phyloP scores from a whole-genome alignment of 495 filamentous ascomycete genomes.

The Astrothelium subdiscretum region DNA sequence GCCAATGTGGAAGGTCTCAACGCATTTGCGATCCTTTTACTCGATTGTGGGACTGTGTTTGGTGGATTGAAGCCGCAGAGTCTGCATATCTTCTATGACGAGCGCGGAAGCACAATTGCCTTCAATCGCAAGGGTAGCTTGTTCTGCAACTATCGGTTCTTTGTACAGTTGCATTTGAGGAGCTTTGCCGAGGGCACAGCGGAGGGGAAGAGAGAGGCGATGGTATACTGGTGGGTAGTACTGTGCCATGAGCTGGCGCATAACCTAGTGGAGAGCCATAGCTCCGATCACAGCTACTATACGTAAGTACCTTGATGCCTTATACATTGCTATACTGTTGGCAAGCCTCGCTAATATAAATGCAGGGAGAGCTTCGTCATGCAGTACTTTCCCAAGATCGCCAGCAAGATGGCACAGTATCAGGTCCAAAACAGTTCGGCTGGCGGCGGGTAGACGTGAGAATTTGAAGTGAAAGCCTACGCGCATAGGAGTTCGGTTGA shows the following conservation, averaged over 20 bases:
- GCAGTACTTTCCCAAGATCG: constrained; percentile 13
- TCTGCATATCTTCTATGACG: constrained; percentile 82
- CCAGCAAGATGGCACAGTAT: background rate
- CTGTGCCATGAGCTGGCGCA: constrained; percentile 90
- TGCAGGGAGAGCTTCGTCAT: constrained; percentile 12
- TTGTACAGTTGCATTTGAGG: constrained; percentile 58
- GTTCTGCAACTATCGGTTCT: constrained; percentile 91
- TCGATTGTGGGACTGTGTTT: constrained; percentile 61
- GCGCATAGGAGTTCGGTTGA: background rate
- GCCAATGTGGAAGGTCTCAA: constrained; percentile 52
- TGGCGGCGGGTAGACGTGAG: background rate
- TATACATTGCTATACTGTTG: background rate
- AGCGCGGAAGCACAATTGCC: constrained; percentile 67
- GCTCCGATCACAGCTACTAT: constrained; percentile 75
- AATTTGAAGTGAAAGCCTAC: background rate
- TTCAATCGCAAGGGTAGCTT: constrained; percentile 81
- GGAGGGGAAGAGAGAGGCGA: constrained; percentile 45
- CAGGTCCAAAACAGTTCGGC: background rate
- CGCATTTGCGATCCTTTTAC: constrained; percentile 57
- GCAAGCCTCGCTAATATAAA: background rate
- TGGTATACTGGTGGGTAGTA: constrained; percentile 85
- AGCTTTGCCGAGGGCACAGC: constrained; percentile 5
- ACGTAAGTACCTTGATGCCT: constrained; percentile 30
- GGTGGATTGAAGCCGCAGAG: constrained; percentile 43
- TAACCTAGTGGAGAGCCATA: constrained; percentile 73